These are phyloP conservation scores for Panus rudis DNA, from an alignment of 768 basidiomycete species.

Conservation along the genomic window DNA sequence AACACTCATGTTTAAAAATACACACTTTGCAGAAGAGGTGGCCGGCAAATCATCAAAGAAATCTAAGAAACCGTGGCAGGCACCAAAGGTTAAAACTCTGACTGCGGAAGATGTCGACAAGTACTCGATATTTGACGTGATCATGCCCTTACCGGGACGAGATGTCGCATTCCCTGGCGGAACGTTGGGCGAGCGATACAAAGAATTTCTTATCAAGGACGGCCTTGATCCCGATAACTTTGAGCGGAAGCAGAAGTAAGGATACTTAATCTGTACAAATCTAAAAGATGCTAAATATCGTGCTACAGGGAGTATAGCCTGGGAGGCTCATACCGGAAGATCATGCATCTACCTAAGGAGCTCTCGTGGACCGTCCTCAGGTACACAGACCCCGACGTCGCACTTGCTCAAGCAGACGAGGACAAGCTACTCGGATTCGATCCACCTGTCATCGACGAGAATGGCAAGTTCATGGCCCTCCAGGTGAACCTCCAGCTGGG, in stretches of 20 bases:
- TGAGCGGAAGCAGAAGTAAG: slow-evolving; percentile 82
- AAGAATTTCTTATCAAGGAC: slow-evolving; percentile 73
- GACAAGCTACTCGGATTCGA: slow-evolving; percentile 83
- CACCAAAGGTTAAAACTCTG: slow-evolving; percentile 71
- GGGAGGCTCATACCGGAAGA: slow-evolving; percentile 88
- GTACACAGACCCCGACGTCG: slow-evolving; percentile 91
- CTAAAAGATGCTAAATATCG: neutral
- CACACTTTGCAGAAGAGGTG: slow-evolving; percentile 9
- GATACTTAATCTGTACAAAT: neutral
- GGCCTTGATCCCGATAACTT: slow-evolving; percentile 90
- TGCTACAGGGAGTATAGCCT: slow-evolving; percentile 78
- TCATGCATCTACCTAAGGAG: slow-evolving; percentile 78
- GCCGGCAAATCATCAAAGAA: slow-evolving; percentile 18
- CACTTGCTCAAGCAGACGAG: slow-evolving; percentile 92
- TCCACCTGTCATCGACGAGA: slow-evolving; percentile 52
- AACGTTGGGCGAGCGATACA: slow-evolving; percentile 77
- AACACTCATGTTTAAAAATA: neutral
- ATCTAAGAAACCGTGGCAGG: slow-evolving; percentile 47
- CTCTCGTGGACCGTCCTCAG: slow-evolving; percentile 75
- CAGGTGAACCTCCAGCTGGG: slow-evolving; percentile 83
- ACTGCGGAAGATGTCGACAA: slow-evolving; percentile 70
- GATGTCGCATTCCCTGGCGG: slow-evolving; percentile 93
- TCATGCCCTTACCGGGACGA: slow-evolving; percentile 95
- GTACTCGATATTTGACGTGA: slow-evolving; percentile 88
- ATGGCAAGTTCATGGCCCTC: slow-evolving; percentile 83